These are phyloP conservation scores for Xylaria curta DNA, from an alignment of 495 filamentous ascomycete species.

Conservation along the genomic window DNA sequence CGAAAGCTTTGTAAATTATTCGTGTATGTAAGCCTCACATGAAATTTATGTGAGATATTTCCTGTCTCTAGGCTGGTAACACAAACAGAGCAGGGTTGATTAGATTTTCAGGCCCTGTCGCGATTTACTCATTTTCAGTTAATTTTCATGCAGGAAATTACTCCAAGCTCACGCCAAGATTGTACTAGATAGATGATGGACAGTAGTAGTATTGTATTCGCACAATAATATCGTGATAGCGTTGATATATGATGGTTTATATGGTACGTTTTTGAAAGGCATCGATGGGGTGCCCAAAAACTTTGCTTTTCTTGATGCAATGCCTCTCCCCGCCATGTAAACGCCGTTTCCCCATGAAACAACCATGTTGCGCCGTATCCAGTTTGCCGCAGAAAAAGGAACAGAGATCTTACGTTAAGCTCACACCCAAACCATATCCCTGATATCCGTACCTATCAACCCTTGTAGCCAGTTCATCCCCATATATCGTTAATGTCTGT, in stretches of 20 bases:
- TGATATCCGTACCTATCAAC: neutral
- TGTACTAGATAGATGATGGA: neutral
- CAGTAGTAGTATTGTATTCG: conserved; percentile 1
- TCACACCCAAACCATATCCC: neutral
- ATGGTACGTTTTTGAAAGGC: conserved; percentile 6
- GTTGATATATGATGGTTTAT: conserved; percentile 18
- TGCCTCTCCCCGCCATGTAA: conserved; percentile 10
- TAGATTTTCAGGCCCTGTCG: neutral
- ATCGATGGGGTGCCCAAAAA: conserved; percentile 3
- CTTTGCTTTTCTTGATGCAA: conserved; percentile 19
- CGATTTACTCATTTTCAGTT: no score
- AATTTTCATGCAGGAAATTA: no score
- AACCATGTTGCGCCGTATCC: conserved; percentile 13
- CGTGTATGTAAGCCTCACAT: no score
- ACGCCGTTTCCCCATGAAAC: conserved; percentile 8
- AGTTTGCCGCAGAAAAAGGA: neutral
- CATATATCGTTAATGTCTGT: neutral
- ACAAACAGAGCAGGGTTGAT: neutral
- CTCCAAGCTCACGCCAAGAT: neutral
- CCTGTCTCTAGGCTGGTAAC: neutral
- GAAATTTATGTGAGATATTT: neutral
- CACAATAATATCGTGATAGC: conserved; percentile 2
- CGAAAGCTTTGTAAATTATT: no score
- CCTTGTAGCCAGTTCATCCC: conserved; percentile 15
- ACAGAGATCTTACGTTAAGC: neutral